Base-by-base conservation (phyloP, 2,329 filamentous ascomycete genomes). In the Penicillium sp. region DNA sequence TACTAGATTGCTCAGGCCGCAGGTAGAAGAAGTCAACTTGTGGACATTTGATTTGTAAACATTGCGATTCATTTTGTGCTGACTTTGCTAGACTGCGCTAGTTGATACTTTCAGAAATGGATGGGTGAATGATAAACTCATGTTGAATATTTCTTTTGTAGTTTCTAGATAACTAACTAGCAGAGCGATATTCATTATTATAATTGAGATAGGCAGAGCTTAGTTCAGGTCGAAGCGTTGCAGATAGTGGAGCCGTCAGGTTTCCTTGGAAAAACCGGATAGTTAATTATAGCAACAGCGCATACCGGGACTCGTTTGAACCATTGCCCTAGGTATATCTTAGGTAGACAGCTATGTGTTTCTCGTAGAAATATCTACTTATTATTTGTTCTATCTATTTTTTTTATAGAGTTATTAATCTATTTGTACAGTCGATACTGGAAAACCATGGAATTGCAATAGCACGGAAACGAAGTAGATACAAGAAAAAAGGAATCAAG, bases 391-490 rank as follows among this genome's bases (percentile, higher is more conserved):
- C 8, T 18, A 9, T 34, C 5, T 3, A 6, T 16, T 34, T 8
- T 18, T 11, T 26, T 36, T 24, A 8, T 8, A 20, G 35, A 4
- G 18, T 13, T 34, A 14, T 32, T 18, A 3, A 11, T 11, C 8
- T 0, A 34, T 34, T 10, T 34, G 4, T 4, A 34, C 16, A 34
- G 14, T 34, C 35, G 35, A 37, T 20, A 24, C 32, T 10, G 28
- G 20, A 54, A 29, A 46, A 44, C 46, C 41, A 52, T 49, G 51
- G 49, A 43, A 44, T 31, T 16, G 37, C 31, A 32, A 41, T 49
- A 40, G 32, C 29, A 27, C 35, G 16, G 14, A 39, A 14, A 16
- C 24, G 3, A 16, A 24, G 39, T 31, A 23, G 39, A 37, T 37
- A 23, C 24, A 9, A 36, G 22, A 28, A 28, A 34, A 23, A 36